These are phyloP conservation scores for Fusarium verticillioides DNA, from an alignment of 2,329 filamentous ascomycete species.

Conservation along the genomic window DNA sequence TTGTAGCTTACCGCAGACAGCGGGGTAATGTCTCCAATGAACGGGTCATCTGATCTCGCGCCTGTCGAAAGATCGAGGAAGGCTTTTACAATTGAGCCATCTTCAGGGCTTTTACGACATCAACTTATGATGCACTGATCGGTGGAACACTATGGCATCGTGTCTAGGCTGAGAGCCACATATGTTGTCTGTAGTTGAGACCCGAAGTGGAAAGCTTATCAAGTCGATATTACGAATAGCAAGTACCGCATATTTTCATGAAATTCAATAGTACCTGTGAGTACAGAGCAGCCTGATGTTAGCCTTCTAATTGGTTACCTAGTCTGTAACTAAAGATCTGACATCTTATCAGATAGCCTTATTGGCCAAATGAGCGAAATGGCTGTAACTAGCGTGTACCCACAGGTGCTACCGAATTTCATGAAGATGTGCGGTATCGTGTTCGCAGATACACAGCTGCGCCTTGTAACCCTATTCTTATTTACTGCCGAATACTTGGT, in stretches of 20 bases:
- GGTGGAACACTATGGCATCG: background rate
- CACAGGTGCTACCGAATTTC: too few relatives aligned
- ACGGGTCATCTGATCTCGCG: background rate
- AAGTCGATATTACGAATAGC: too few relatives aligned
- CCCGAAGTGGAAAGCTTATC: too few relatives aligned
- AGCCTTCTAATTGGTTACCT: too few relatives aligned
- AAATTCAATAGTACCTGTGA: too few relatives aligned
- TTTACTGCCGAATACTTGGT: slow-evolving; percentile 26
- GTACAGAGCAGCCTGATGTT: too few relatives aligned
- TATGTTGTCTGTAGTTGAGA: background rate
- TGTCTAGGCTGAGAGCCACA: background rate
- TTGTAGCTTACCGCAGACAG: background rate
- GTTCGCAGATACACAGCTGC: background rate
- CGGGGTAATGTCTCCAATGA: too few relatives aligned
- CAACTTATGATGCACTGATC: accelerated
- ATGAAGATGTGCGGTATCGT: background rate
- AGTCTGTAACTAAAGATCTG: too few relatives aligned
- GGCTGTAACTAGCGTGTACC: too few relatives aligned
- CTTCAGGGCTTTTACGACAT: background rate
- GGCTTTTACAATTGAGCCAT: background rate
- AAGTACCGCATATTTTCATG: too few relatives aligned
- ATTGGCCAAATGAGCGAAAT: too few relatives aligned
- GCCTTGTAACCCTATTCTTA: background rate
- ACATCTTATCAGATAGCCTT: too few relatives aligned
- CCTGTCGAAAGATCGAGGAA: background rate